Conservation (phyloP, 2,329 filamentous ascomycete genomes). For the Knoxdaviesia proteae region DNA sequence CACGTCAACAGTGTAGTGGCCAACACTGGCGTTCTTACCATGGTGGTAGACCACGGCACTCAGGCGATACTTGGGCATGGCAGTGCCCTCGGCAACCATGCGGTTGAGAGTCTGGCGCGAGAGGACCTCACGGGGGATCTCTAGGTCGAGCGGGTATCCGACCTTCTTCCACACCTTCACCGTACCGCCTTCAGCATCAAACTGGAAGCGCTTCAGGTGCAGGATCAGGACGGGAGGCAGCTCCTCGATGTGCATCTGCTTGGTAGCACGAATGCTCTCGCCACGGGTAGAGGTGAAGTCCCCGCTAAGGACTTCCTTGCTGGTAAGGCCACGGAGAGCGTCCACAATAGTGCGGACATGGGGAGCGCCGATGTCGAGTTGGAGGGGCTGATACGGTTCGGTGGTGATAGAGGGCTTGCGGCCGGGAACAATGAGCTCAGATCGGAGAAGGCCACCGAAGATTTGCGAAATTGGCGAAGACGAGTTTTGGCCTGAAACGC, state of each 20-base stretch:
- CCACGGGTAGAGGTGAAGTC: slow-evolving; percentile 67
- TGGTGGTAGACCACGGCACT: slow-evolving; percentile 92
- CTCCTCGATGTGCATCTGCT: slow-evolving; percentile 86
- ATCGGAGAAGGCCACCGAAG: slow-evolving; percentile 78
- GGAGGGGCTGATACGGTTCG: slow-evolving; percentile 83
- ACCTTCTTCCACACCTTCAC: slow-evolving; percentile 99
- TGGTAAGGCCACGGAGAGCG: slow-evolving; percentile 67
- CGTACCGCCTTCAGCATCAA: slow-evolving; percentile 69
- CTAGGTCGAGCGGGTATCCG: slow-evolving; percentile 82
- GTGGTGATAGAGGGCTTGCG: slow-evolving; percentile 79
- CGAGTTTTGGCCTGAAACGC: slow-evolving; percentile 55
- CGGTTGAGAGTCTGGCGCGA: slow-evolving; percentile 51
- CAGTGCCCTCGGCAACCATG: slow-evolving; percentile 40
- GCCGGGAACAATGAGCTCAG: slow-evolving; percentile 70
- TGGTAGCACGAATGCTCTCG: slow-evolving; percentile 58
- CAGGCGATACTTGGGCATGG: slow-evolving; percentile 64
- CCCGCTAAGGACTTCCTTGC: slow-evolving; percentile 65
- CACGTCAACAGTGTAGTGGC: slow-evolving; percentile 96
- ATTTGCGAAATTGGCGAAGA: slow-evolving; percentile 83
- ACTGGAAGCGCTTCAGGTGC: slow-evolving; percentile 93
- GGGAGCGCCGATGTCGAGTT: slow-evolving; percentile 78
- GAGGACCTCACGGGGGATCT: slow-evolving; percentile 80
- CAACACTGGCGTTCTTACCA: slow-evolving; percentile 85
- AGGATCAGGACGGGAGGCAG: slow-evolving; percentile 82
- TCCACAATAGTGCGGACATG: slow-evolving; percentile 83